Evolutionary conservation across 2,329 filamentous ascomycete species (phyloP), one percentile per base, ranked within the genome.

Genomic region (Ophiocordyceps robertsii): DNA sequence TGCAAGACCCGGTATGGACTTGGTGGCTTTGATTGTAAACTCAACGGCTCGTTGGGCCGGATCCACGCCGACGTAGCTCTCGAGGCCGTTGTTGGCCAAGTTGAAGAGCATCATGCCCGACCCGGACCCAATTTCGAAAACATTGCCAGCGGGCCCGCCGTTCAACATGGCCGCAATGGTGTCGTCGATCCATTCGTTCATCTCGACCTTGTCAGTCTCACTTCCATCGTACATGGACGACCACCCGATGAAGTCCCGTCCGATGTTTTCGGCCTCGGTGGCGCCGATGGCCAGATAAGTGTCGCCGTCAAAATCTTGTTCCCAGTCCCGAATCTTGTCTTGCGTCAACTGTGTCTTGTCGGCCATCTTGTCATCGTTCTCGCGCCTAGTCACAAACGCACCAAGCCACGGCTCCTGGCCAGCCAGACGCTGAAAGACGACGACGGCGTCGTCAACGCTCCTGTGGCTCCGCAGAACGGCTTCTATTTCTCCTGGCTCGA

Each of bases 221-320:
- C 11, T 13, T 32, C 30, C 30, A n/a, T 32, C 30, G 14, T 32
- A 32, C 9, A 32, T 32, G 30, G 30, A 32, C 11, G 30, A 13
- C 30, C 30, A 68, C 33, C 55, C 55, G 3, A 57, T 68, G 3
- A 72, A 56, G 46, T 73, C 69, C 5, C 69, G 68, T 0, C 30
- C 30, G 30, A 32, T 32, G 30, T 12, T n/a, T n/a, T 32, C 30
- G 30, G 30, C 11, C 30, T 68, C 70, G 24, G 24, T 24, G 24
- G 24, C 24, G 24, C 24, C 24, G 24, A 24, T 24, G 24, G 24
- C 24, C 24, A 24, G 24, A 24, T 24, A 24, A 24, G 24, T 24
- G 4, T 24, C 24, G 24, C 24, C 24, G 24, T 24, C 24, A 7
- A 24, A 24, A 24, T 24, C 24, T 24, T 24, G 4, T 24, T 24